Evolutionary conservation across 2,329 filamentous ascomycete genomes (phyloP).

Genomic region (Hypoxylon rubiginosum): DNA sequence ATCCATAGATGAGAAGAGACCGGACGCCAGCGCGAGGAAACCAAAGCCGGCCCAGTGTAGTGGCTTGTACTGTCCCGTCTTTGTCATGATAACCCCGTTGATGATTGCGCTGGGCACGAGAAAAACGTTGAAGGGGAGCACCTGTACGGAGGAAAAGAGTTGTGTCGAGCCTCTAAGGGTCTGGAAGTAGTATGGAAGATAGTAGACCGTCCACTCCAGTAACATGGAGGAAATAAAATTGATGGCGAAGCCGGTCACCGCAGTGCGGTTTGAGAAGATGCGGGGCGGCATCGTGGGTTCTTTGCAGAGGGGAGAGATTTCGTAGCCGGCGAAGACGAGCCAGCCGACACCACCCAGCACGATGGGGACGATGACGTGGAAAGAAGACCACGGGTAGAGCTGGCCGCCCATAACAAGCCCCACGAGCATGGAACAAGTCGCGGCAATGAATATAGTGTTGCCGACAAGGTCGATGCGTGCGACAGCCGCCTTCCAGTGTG

Average conservation of each 20-base stretch:
- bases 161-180: no score
- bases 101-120: no score
- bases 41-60: conserved; percentile 42
- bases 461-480: conserved; percentile 54
- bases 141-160: no score
- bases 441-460: conserved; percentile 52
- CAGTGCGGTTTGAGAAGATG: conserved; percentile 51
- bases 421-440: conserved; percentile 53
- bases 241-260: conserved; percentile 46
- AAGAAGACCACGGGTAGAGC: conserved; percentile 14
- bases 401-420: conserved; percentile 48
- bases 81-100: no score
- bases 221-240: conserved; percentile 55
- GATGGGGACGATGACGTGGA: conserved; percentile 8
- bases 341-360: conserved; percentile 5
- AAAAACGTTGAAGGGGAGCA: no score
- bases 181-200: conserved; percentile 59
- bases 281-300: no score
- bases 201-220: conserved; percentile 52
- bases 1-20: conserved; percentile 53
- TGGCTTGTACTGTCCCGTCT: conserved; percentile 25
- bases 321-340: not conserved
- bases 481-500: conserved; percentile 23
- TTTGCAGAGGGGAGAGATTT: not conserved
- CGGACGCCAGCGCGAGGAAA: conserved; percentile 51